A percentile compares a stretch with the other conserved stretches of the same genome.
phyloP scores from a whole-genome alignment of 192 early-diverging fungal species.

The Coemansia sp. region DNA sequence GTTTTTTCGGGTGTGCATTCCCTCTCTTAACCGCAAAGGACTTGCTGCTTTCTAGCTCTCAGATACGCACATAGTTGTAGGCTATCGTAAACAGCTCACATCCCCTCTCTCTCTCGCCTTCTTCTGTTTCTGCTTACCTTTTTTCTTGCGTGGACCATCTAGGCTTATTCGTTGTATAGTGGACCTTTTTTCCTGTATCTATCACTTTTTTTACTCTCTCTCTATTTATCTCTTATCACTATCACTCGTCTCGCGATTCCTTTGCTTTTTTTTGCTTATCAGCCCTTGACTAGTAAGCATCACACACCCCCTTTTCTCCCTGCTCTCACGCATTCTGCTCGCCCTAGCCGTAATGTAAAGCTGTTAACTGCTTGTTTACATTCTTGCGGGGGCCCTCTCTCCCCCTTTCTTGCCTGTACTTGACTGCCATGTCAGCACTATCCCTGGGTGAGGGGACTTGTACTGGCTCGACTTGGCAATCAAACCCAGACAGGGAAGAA shows the following conservation, averaged over 20 bases:
- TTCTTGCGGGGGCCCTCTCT: conserved; percentile 11
- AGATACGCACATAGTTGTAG: neutral
- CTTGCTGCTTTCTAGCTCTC: neutral
- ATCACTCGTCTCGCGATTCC: neutral
- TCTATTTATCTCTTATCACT: conserved; percentile 1
- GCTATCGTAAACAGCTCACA: conserved; percentile 3
- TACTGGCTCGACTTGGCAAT: conserved; percentile 1
- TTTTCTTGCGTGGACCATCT: neutral
- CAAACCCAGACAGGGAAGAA: conserved; percentile 2
- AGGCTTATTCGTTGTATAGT: conserved; percentile 6
- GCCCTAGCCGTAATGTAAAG: conserved; percentile 14
- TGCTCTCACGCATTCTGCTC: conserved; percentile 22
- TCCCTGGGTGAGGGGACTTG: neutral
- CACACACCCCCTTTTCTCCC: neutral
- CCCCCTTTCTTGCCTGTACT: conserved; percentile 1
- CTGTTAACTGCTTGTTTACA: conserved; percentile 34
- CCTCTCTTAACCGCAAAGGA: neutral
- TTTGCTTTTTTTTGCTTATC: neutral
- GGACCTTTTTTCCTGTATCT: neutral
- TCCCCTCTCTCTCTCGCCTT: neutral
- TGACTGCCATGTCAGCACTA: neutral
- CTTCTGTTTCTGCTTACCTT: conserved; percentile 4
- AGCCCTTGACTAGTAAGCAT: neutral
- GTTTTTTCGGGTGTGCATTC: neutral
- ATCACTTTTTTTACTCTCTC: neutral